phyloP scores from a whole-genome alignment of 2,329 filamentous ascomycete species.

The Tolypocladium inflatum region DNA sequence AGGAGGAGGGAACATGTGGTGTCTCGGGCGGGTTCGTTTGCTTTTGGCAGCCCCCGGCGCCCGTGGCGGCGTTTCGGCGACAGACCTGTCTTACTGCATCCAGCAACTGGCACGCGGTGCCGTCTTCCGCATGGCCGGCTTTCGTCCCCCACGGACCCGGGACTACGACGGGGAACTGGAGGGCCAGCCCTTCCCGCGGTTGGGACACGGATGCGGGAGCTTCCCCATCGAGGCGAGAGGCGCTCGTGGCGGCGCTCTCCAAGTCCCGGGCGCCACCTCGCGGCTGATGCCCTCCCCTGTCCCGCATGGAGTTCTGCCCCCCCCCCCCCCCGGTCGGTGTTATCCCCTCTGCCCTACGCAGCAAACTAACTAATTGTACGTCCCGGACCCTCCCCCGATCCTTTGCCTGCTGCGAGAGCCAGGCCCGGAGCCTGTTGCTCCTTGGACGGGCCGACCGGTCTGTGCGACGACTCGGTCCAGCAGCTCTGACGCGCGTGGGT shows the following conservation, averaged over 20 bases:
- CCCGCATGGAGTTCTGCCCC: background rate
- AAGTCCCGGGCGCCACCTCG: background rate
- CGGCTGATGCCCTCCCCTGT: background rate
- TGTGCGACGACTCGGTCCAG: background rate
- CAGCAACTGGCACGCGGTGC: background rate
- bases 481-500: background rate
- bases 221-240: background rate
- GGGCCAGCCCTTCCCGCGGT: background rate
- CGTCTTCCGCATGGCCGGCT: background rate
- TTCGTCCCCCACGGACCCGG: too few relatives aligned
- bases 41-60: background rate
- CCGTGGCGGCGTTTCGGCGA: background rate
- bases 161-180: background rate
- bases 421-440: background rate
- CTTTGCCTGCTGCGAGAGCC: background rate
- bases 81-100: background rate
- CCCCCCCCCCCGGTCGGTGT: background rate
- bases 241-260: background rate
- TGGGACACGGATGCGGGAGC: background rate
- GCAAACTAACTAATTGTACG: background rate
- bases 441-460: background rate
- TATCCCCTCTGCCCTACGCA: background rate
- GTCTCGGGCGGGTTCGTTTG: background rate
- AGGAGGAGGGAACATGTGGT: background rate
- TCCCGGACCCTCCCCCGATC: background rate